Evolutionary conservation across 768 basidiomycete species (phyloP), one percentile per base, ranked within the genome.

Genomic region (Rhizopogon rudus): DNA sequence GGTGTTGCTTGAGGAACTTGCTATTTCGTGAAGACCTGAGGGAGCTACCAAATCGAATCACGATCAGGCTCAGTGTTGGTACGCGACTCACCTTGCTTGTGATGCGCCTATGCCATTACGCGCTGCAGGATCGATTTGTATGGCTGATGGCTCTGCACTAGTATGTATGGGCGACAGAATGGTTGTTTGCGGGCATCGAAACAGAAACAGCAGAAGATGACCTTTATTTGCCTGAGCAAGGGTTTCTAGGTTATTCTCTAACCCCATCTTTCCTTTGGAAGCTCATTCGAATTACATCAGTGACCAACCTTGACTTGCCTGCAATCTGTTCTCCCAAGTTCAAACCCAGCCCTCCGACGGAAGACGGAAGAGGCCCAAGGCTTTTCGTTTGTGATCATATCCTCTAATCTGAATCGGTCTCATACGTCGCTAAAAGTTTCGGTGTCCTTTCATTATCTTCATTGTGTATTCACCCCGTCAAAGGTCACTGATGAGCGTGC

Each of bases 281-380:
- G 10, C 25, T 45, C 1, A 25, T 33, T 8, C 17, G 28, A 48
- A 14, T 35, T 33, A n/a, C 13, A 4, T 33, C 57, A 94, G 96
- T 98, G 0, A 95, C 97, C 1, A 25, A 98, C 98, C 65, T 98
- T 60, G 96, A 99, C 69, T 80, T 99, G 2, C 88, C 95, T 2
- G 89, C 96, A 0, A 80, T 98, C 55, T 97, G 93, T 66, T 94
- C 93, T 8, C 87, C 96, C 0, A 84, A 82, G 62, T 98, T 97
- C 77, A 95, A 94, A 63, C 91, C 95, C 33, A 96, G 97, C 3
- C 95, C 97, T 1, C 97, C 97, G 0, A 79, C 83, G 0, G 95
- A 98, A 58, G 0, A 79, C 83, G 0, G 95, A 98, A 58, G 95
- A 98, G 67, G 94, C 95, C 0, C 96, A 98, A 63, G 85, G 92